Evolutionary conservation across 2,329 filamentous ascomycete genomes (phyloP), one percentile per base, ranked within the genome.

Genomic region (Colletotrichum australisinense): DNA sequence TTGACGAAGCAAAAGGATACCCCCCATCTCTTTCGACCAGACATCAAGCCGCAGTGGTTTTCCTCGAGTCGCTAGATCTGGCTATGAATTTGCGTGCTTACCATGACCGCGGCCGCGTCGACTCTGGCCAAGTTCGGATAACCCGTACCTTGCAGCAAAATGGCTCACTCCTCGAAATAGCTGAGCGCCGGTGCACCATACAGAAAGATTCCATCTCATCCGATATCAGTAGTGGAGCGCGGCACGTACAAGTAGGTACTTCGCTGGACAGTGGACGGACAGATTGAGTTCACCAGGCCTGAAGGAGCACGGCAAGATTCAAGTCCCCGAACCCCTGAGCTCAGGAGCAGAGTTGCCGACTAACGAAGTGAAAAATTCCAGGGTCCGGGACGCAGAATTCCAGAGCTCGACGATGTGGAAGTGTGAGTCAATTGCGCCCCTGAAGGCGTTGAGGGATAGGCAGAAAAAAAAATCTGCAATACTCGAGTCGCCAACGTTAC

Each of bases 71-170:
- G 32, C 30, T 49, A 24, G 24, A 32, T 46, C 46, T 56, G 30
- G 57, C 19, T 63, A 46, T 42, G 53, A 28, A 11, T 53, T 66
- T 66, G 32, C 32, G 52, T 46, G 35, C 42, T 24, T 53, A 22
- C 42, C 42, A 32, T 32, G 38, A 42, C 32, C 28, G 52, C 32
- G 66, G 57, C 49, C 58, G 58, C 66, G n/a, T 58, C 66, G 35
- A 58, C 19, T 56, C 55, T 46, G 49, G 46, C 60, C 60, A 63
- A 8, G 42, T 49, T 19, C 14, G 16, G 38, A 42, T 7, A 24
- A 42, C 60, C 16, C 42, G 66, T 68, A 63, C 58, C 66, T 68
- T 68, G 66, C 66, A 62, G 66, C 16, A 38, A 14, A 53, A 35
- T n/a, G 14, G 5, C 24, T 49, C 16, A n/a, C 35, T 60, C 11